phyloP scores from a whole-genome alignment of 208 protist species.

The Trypanosoma theileri region DNA sequence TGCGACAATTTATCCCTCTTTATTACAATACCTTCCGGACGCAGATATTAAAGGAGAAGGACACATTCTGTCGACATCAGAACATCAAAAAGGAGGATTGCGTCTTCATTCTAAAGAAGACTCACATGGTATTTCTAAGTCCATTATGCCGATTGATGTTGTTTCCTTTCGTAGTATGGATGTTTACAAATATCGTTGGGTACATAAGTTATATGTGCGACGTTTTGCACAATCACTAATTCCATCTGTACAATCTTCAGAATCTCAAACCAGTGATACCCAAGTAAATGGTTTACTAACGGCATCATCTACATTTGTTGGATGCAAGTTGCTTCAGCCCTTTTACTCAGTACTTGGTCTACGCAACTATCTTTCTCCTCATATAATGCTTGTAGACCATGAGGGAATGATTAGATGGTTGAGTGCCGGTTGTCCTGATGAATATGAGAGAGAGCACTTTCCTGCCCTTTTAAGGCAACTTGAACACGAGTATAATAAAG shows the following conservation, averaged over 20 bases:
- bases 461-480: conserved; percentile 66
- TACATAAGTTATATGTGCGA: conserved; percentile 72
- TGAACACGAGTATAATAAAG: conserved; percentile 66
- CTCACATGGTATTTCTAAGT: neutral
- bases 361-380: conserved; percentile 82
- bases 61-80: conserved; percentile 21
- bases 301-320: conserved; percentile 78
- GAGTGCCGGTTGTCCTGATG: conserved; percentile 80
- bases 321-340: conserved; percentile 62
- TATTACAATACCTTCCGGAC: conserved; percentile 46
- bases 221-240: conserved; percentile 68
- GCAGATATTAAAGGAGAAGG: conserved; percentile 28
- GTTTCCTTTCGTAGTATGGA: conserved; percentile 80
- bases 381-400: conserved; percentile 83
- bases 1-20: conserved; percentile 55
- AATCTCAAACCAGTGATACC: conserved; percentile 7
- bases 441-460: conserved; percentile 62
- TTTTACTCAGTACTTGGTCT: conserved; percentile 70
- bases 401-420: conserved; percentile 81
- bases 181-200: conserved; percentile 80
- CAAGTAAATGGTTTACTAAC: conserved; percentile 35
- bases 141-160: conserved; percentile 66
- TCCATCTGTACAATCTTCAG: neutral
- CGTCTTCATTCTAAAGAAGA: conserved; percentile 12
- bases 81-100: conserved; percentile 23